phyloP scores from a whole-genome alignment of 2,329 filamentous ascomycete genomes.

The Teratosphaeria destructans region DNA sequence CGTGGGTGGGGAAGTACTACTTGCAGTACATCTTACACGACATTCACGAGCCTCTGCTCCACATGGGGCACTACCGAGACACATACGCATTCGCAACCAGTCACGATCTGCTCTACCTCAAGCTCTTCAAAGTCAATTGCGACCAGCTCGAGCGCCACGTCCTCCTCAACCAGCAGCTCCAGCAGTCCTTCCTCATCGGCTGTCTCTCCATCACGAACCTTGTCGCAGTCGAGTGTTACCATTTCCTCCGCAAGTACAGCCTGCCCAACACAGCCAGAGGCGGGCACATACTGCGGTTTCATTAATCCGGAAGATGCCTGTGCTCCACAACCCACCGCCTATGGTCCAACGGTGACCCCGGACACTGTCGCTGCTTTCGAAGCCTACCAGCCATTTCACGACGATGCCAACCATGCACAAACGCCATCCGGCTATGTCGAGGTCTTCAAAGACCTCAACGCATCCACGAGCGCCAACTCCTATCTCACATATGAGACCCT shows the following conservation, averaged over 20 bases:
- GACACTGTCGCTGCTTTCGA: conserved; percentile 17
- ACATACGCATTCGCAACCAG: background rate
- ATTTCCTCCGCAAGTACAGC: conserved; percentile 1
- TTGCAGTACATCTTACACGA: background rate
- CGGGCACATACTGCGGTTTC: conserved; percentile 26
- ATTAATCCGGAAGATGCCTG: conserved; percentile 30
- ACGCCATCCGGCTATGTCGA: conserved; percentile 16
- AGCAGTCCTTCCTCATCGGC: background rate
- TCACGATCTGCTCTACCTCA: background rate
- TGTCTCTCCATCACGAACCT: background rate
- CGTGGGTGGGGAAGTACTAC: background rate
- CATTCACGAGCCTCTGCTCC: background rate
- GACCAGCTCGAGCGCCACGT: background rate
- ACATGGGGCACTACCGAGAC: background rate
- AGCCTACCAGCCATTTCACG: conserved; percentile 17
- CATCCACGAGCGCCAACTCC: conserved; percentile 18
- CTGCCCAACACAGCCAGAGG: conserved; percentile 13
- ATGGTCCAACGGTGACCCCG: conserved; percentile 20
- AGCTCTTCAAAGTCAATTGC: background rate
- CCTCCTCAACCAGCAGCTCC: background rate
- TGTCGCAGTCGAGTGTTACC: background rate
- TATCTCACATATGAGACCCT: conserved; percentile 25
- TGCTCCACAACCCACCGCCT: conserved; percentile 27
- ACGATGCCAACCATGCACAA: conserved; percentile 10
- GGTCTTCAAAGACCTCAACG: conserved; percentile 24